phyloP scores from a whole-genome alignment of 2,329 filamentous ascomycete genomes.

The Tolypocladium inflatum region DNA sequence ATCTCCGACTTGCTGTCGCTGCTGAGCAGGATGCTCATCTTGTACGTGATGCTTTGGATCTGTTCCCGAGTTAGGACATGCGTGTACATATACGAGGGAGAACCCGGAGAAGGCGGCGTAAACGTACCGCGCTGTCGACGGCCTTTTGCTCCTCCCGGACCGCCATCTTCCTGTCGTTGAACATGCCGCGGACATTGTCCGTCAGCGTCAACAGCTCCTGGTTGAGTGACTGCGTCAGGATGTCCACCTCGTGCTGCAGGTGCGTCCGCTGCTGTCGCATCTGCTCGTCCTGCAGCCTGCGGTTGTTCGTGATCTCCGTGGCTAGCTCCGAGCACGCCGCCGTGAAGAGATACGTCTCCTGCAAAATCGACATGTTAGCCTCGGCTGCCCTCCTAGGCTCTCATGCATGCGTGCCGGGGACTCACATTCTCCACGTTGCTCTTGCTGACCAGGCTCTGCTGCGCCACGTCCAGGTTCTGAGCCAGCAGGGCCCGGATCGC shows the following conservation, averaged over 20 bases:
- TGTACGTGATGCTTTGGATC: conserved; percentile 93
- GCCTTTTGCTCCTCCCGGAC: conserved; percentile 80
- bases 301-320: conserved; percentile 73
- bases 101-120: neutral
- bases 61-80: conserved; percentile 18
- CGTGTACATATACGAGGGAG: no score
- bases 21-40: conserved; percentile 83
- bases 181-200: conserved; percentile 90
- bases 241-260: conserved; percentile 92
- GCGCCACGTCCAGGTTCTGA: conserved; percentile 72
- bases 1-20: conserved; percentile 89
- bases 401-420: neutral
- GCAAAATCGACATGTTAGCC: neutral
- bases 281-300: conserved; percentile 68
- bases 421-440: conserved; percentile 76
- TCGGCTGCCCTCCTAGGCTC: neutral
- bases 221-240: conserved; percentile 71
- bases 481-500: conserved; percentile 70
- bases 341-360: conserved; percentile 85
- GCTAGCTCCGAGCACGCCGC: conserved; percentile 88
- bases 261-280: conserved; percentile 76
- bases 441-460: conserved; percentile 74
- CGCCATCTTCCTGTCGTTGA: conserved; percentile 90
- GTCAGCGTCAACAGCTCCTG: conserved; percentile 76
- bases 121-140: conserved; percentile 66